Evolutionary conservation across 306 rosid species (phyloP).

Genomic region (Corylus americana): DNA sequence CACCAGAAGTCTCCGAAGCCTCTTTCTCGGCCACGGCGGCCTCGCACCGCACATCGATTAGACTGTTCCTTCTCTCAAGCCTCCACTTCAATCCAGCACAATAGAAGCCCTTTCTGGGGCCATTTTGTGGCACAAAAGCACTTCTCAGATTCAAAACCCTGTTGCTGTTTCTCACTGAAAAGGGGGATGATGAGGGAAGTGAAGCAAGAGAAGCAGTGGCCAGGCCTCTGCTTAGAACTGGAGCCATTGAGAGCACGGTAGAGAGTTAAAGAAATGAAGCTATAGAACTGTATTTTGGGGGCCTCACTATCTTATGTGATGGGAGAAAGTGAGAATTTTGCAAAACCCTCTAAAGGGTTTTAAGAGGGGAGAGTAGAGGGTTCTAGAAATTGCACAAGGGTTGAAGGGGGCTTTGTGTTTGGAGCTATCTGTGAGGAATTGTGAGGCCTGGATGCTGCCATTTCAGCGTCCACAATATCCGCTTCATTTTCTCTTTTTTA

Average conservation of each 20-base stretch:
- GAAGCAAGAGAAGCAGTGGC: conserved; percentile 59
- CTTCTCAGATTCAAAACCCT: conserved; percentile 40
- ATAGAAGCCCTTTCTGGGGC: conserved; percentile 37
- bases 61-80: conserved; percentile 39
- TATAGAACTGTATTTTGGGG: not conserved
- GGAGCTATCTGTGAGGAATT: conserved; percentile 30
- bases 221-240: conserved; percentile 69
- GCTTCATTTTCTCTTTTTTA: not conserved
- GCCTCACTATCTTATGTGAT: not conserved
- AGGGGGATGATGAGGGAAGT: conserved; percentile 58
- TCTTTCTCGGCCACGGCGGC: conserved; percentile 87
- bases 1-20: conserved; percentile 68
- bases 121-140: conserved; percentile 59
- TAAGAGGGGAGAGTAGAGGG: conserved; percentile 30
- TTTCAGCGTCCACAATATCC: conserved; percentile 37
- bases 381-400: conserved; percentile 40
- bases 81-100: conserved; percentile 57
- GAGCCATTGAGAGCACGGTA: conserved; percentile 53
- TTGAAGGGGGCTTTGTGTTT: not conserved
- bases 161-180: conserved; percentile 29
- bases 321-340: not conserved
- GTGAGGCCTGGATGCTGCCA: conserved; percentile 47
- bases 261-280: conserved; percentile 3
- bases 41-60: conserved; percentile 63
- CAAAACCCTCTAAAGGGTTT: conserved; percentile 52